phyloP scores from a whole-genome alignment of 2,329 filamentous ascomycete species.

The Paecilomyces sp. region DNA sequence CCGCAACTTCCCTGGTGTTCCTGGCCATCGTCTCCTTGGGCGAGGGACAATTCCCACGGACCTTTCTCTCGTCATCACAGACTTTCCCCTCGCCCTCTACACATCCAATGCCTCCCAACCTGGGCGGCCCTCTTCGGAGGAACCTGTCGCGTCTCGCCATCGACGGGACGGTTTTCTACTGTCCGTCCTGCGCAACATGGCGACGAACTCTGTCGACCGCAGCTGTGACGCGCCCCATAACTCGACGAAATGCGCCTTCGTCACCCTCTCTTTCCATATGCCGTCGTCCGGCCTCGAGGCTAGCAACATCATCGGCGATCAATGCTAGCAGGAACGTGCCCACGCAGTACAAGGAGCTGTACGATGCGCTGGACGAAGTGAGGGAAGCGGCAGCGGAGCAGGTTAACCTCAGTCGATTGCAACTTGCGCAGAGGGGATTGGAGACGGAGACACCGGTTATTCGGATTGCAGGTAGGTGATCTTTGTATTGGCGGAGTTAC shows the following conservation, averaged over 20 bases:
- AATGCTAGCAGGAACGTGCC: conserved; percentile 49
- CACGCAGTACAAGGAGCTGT: conserved; percentile 43
- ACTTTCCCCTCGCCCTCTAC: background rate
- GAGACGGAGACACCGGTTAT: conserved; percentile 48
- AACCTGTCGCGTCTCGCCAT: conserved; percentile 24
- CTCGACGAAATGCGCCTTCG: background rate
- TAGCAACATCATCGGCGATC: conserved; percentile 47
- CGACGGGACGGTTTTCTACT: conserved; percentile 23
- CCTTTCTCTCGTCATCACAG: background rate
- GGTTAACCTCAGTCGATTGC: conserved; percentile 52
- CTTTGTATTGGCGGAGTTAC: background rate
- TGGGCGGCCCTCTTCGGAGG: conserved; percentile 27
- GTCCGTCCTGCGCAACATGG: conserved; percentile 35
- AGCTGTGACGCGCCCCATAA: conserved; percentile 7
- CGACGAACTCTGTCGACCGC: conserved; percentile 22
- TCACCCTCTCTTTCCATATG: conserved; percentile 7
- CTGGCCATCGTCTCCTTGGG: background rate
- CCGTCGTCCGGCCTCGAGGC: conserved; percentile 22
- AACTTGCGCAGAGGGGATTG: conserved; percentile 52
- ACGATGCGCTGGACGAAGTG: conserved; percentile 47
- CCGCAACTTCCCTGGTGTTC: background rate
- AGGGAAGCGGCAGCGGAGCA: conserved; percentile 47
- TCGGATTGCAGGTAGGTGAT: conserved; percentile 45
- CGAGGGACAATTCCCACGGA: background rate
- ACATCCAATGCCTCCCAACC: conserved; percentile 32